These are phyloP conservation scores for Exophiala sp. DNA, from an alignment of 2,329 filamentous ascomycete species.

Conservation along the genomic window DNA sequence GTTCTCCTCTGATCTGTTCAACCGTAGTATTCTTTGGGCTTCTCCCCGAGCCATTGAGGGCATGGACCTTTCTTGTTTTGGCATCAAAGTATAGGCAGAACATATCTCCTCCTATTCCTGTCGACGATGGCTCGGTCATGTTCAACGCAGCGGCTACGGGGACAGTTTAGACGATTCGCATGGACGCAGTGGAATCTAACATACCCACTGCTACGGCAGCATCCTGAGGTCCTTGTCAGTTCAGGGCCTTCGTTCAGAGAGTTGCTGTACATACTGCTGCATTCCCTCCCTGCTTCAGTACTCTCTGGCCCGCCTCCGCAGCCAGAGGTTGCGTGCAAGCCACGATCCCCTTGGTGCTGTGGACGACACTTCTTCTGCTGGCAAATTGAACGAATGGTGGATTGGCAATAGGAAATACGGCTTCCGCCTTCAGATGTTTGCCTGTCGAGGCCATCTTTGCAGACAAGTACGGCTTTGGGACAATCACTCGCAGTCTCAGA, in stretches of 20 bases:
- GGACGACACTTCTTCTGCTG: conserved; percentile 82
- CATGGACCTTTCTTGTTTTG: conserved; percentile 70
- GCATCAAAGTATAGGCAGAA: conserved; percentile 92
- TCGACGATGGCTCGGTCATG: conserved; percentile 85
- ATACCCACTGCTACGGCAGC: conserved; percentile 87
- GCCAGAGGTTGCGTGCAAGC: conserved; percentile 85
- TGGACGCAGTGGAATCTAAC: conserved; percentile 27
- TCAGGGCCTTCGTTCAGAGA: neutral
- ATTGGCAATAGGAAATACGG: conserved; percentile 47
- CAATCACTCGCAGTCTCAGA: neutral
- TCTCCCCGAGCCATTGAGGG: conserved; percentile 90
- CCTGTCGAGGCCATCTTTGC: conserved; percentile 18
- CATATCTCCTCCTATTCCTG: conserved; percentile 94
- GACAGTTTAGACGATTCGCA: conserved; percentile 9
- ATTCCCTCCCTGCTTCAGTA: conserved; percentile 85
- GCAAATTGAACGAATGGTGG: conserved; percentile 55
- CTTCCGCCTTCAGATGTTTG: conserved; percentile 32
- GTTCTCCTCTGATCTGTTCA: conserved; percentile 61
- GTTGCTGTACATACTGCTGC: conserved; percentile 62
- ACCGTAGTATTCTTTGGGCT: conserved; percentile 64
- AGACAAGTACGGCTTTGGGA: neutral
- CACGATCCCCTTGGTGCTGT: conserved; percentile 88
- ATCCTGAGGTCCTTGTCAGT: conserved; percentile 52
- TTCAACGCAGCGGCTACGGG: conserved; percentile 75
- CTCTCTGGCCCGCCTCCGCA: conserved; percentile 74